Conservation (phyloP, 1,284 basidiomycete species). For the Fomes fomentarius region DNA sequence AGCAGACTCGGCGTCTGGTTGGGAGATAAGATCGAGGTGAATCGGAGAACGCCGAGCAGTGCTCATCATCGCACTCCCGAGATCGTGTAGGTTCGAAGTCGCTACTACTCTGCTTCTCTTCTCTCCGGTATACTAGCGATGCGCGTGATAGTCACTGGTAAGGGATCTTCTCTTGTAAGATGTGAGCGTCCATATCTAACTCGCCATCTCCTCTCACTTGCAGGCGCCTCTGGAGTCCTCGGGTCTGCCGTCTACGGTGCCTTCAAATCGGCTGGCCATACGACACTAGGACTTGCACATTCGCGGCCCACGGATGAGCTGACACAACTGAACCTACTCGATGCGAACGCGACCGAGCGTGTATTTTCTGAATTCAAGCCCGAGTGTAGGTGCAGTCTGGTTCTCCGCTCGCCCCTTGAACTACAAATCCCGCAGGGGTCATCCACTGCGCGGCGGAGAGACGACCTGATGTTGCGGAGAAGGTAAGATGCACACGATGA, state of each 20-base stretch:
- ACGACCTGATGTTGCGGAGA: conserved; percentile 82
- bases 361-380: conserved; percentile 61
- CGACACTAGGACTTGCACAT: conserved; percentile 65
- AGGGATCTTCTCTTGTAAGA: conserved; percentile 1
- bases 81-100: not conserved
- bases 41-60: not conserved
- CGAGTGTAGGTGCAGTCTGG: conserved; percentile 51
- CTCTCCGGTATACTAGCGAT: too few species aligned
- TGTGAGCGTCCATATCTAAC: too few species aligned
- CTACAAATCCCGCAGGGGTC: conserved; percentile 52
- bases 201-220: not conserved
- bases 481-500: too few species aligned
- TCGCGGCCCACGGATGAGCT: conserved; percentile 60
- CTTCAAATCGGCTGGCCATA: conserved; percentile 48
- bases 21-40: too few species aligned
- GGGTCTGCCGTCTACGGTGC: conserved; percentile 68
- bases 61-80: not conserved
- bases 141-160: conserved; percentile 58
- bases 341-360: conserved; percentile 49
- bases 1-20: too few species aligned
- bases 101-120: too few species aligned
- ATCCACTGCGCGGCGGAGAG: conserved; percentile 88
- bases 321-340: conserved; percentile 61
- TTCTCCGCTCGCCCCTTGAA: not conserved
- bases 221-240: conserved; percentile 80